Conservation (phyloP, 768 basidiomycete species). For the Suillus cothurnatus region DNA sequence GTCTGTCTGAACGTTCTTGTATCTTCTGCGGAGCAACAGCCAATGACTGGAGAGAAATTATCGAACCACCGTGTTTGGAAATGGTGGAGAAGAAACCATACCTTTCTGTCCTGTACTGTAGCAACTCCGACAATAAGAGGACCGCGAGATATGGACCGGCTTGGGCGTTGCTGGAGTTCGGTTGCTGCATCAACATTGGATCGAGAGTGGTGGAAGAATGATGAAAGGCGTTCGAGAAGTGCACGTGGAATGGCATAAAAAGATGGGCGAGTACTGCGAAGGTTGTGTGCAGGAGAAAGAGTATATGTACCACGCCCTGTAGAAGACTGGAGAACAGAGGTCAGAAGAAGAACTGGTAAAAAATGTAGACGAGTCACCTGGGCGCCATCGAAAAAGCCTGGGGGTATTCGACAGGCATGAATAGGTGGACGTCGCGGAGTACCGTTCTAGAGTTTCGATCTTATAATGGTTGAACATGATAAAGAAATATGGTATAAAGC, state of each 20-base stretch:
- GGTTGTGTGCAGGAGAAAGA: background rate
- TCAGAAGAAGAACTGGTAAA: background rate
- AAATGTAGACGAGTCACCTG: background rate
- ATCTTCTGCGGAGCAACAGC: background rate
- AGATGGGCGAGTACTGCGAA: background rate
- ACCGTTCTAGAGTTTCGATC: background rate
- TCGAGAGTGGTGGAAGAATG: background rate
- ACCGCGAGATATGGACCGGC: background rate
- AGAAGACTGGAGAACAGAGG: background rate
- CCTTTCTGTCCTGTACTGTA: background rate
- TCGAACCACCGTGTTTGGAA: background rate
- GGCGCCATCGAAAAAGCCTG: background rate
- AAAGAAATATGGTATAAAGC: accelerated
- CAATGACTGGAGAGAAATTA: background rate
- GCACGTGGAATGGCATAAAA: background rate
- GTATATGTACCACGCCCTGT: background rate
- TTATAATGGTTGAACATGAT: background rate
- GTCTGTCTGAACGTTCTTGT: background rate
- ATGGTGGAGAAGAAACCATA: background rate
- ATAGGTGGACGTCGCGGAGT: background rate
- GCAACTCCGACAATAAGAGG: background rate
- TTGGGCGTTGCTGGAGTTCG: background rate
- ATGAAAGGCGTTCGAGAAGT: background rate
- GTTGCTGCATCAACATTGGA: background rate
- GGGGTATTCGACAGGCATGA: background rate